Base-by-base conservation (phyloP, 2,329 filamentous ascomycete genomes). In the Ophiostoma populinum region DNA sequence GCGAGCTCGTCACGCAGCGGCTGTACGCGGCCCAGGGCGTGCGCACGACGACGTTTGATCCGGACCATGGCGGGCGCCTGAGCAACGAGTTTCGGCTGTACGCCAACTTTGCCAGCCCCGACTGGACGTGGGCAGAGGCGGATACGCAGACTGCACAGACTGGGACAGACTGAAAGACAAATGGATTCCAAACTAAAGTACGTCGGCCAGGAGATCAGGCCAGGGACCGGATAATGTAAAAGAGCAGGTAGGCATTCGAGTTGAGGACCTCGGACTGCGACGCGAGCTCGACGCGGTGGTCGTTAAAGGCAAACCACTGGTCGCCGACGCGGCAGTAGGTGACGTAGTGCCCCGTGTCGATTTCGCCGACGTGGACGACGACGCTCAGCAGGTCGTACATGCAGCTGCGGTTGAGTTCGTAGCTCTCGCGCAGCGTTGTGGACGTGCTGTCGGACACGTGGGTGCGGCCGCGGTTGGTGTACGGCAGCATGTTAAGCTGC, bases 281-380 rank as follows among this genome's bases (percentile, higher is more conserved):
- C 2, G 82, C 87, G 37, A 86, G 51, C 41, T 86, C 81, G 17
- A 95, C 87, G 52, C 83, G 85, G 52, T 90, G 86, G 51, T 95
- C 87, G 49, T 95, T 92, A 56, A 94, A 94, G 37, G 81, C 74
- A 54, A 93, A 92, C 87, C 87, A 95, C 67, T 92, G 71, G 37
- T 81, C 78, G 5, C 76, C 80, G 40, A 87, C 78, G 31, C 82
- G 65, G 40, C 80, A 85, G 53, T 92, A 94, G n/a, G 78, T 81
- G 38, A 86, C 75, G 49, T 92, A 94, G 51, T 94, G 85, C 12
- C 86, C 87, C 1, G 82, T 85, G 47, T 94, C 85, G 38, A 94
- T 79, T 54, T 87, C 83, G 34, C 87, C 87, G 40, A 92, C 81
- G 50, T 95, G 87, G 25, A 93, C 86, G 16, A 95, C 79, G 3